Evolutionary conservation across 2,329 filamentous ascomycete genomes (phyloP), one percentile per base, ranked within the genome.

Genomic region (Blastomyces gilchristii): DNA sequence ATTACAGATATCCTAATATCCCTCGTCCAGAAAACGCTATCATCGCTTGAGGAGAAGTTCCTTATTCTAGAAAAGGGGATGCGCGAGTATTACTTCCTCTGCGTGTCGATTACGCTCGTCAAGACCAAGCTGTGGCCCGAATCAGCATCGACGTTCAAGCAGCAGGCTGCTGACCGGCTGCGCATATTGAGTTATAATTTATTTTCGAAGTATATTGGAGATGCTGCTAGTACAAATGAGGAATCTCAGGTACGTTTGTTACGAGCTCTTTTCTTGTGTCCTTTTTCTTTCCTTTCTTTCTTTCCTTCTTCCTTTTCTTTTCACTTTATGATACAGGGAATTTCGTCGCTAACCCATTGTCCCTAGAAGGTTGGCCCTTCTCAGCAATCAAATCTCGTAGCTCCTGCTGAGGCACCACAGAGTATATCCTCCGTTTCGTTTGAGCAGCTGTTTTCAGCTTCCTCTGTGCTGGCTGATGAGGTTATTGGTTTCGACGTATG

Each of bases 161-260:
- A 65, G 22, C 69, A 74, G 41, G 73, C 72, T 0, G 69, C 75
- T 12, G 71, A 77, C 45, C 72, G 73, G 1, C 71, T 77, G 25
- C 68, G 73, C 1, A 67, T 68, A 2, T 72, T 76, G 54, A 71
- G 74, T 2, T 73, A 76, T 58, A 72, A 71, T 18, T 68, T 76
- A 2, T 72, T 76, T 59, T 67, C 69, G 0, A 70, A 31, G 41
- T 71, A 76, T 62, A 69, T 71, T 7, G 65, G 66, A 34, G 28
- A n/a, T 43, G 43, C 16, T 8, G 37, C n/a, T 22, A 22, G 63
- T 34, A 62, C 16, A 8, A 14, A 62, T 58, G 58, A 64, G 31
- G 25, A 54, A 9, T 41, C 43, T 2, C 16, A 45, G 58, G 66
- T 67, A 62, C 53, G 62, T 25, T 41, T 39, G 16, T 53, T 16